Evolutionary conservation across 306 rosid genomes (phyloP).

Genomic region (Rosa chinensis): DNA sequence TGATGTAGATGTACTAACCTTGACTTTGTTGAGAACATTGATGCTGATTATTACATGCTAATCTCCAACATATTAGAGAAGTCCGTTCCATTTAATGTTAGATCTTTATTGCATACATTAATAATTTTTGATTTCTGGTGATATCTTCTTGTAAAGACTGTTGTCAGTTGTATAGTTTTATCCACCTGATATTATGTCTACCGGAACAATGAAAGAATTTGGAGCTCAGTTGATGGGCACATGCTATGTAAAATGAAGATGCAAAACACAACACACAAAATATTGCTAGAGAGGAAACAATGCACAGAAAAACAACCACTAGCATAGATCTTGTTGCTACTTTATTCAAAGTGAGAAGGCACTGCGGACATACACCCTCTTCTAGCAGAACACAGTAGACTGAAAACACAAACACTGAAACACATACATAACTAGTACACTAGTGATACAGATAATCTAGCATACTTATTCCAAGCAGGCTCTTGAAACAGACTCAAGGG

Average conservation of each 20-base stretch:
- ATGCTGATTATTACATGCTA: neutral
- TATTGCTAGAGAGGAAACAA: neutral
- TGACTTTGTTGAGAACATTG: neutral
- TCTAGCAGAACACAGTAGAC: neutral
- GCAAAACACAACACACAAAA: neutral
- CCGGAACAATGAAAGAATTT: neutral
- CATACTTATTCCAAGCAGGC: slow-evolving; percentile 11
- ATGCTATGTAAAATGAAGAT: neutral
- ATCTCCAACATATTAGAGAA: neutral
- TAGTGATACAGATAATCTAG: slow-evolving; percentile 9
- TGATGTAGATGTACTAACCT: neutral
- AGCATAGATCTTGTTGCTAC: neutral
- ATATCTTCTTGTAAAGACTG: neutral
- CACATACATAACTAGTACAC: neutral
- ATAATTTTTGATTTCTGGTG: neutral
- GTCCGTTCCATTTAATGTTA: neutral
- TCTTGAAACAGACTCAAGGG: slow-evolving; percentile 39
- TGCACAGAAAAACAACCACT: neutral
- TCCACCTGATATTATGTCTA: neutral
- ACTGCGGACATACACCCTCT: neutral
- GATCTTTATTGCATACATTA: neutral
- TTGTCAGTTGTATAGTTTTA: neutral
- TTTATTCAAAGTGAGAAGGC: neutral
- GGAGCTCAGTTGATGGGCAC: neutral
- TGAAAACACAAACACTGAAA: neutral